phyloP scores from a whole-genome alignment of 371 early-diverging fungal species.

The Zychaea mexicana region DNA sequence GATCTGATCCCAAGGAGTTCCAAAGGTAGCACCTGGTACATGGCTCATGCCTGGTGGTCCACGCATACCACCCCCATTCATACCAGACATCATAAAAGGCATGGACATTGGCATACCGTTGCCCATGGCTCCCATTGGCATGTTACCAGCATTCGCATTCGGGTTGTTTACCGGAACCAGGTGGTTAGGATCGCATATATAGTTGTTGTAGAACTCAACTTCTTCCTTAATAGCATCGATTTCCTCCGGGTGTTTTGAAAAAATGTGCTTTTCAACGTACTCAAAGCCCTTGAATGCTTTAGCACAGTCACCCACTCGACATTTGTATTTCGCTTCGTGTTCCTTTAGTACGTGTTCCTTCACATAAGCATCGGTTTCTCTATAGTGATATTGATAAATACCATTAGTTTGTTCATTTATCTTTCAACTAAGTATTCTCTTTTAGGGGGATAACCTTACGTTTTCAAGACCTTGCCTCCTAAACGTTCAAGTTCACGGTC shows the following conservation, averaged over 20 bases:
- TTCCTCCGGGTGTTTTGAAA: conserved; percentile 82
- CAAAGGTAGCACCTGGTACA: conserved; percentile 38
- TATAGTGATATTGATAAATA: conserved; percentile 11
- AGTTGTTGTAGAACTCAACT: conserved; percentile 83
- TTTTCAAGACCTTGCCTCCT: conserved; percentile 78
- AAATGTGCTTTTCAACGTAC: conserved; percentile 93
- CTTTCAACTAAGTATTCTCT: not conserved
- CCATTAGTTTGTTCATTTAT: no score
- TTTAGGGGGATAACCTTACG: conserved; percentile 32
- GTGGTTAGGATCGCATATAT: conserved; percentile 81
- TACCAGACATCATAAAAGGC: conserved; percentile 24
- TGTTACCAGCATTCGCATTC: not conserved
- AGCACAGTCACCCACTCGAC: conserved; percentile 74
- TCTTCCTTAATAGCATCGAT: conserved; percentile 62
- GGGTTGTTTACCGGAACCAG: conserved; percentile 26
- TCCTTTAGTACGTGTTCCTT: conserved; percentile 66
- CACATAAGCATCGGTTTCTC: conserved; percentile 54
- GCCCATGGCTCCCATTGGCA: conserved; percentile 11
- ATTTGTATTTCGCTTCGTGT: conserved; percentile 86
- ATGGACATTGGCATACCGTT: conserved; percentile 29
- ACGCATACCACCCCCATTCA: conserved; percentile 18
- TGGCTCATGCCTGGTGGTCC: conserved; percentile 16
- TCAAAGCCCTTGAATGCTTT: conserved; percentile 95
- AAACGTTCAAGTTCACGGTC: conserved; percentile 69
- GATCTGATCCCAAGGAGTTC: conserved; percentile 69